These are phyloP conservation scores for Ocimum tenuiflorum DNA, from an alignment of 257 asterid species.

Conservation along the genomic window DNA sequence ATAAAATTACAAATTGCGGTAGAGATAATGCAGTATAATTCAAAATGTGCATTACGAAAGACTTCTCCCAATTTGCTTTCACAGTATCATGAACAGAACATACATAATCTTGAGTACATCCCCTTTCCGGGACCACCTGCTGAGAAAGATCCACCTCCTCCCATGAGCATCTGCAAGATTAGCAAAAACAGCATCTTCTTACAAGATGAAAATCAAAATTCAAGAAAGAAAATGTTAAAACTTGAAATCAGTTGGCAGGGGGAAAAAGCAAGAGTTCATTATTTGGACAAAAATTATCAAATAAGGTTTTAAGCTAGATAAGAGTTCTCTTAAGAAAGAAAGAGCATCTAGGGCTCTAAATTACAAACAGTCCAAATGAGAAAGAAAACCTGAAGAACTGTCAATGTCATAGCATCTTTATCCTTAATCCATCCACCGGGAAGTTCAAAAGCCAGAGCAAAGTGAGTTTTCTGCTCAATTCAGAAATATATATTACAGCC, in stretches of 20 bases:
- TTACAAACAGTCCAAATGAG: neutral
- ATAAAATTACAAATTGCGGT: neutral
- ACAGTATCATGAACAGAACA: constrained; percentile 25
- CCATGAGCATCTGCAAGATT: constrained; percentile 78
- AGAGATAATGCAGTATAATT: neutral
- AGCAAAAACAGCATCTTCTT: constrained; percentile 16
- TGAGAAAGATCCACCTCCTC: constrained; percentile 98
- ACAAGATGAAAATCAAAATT: constrained; percentile 8
- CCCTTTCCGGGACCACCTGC: constrained; percentile 99
- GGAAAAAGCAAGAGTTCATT: neutral
- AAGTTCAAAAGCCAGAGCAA: constrained; percentile 93
- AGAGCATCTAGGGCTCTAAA: neutral
- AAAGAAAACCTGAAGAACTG: constrained; percentile 74
- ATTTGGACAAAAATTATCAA: neutral
- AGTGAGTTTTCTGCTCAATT: constrained; percentile 61
- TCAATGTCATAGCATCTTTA: constrained; percentile 58
- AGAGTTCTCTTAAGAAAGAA: constrained; percentile 1
- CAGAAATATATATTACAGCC: neutral
- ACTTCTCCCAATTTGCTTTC: constrained; percentile 9
- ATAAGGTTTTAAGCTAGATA: neutral
- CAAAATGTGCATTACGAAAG: neutral
- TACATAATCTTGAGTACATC: constrained; percentile 89
- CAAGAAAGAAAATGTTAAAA: neutral
- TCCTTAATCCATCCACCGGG: constrained; percentile 88
- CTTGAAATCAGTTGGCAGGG: neutral